Base-by-base conservation (phyloP, 768 basidiomycete species). In the Pleurotus pulmonarius region DNA sequence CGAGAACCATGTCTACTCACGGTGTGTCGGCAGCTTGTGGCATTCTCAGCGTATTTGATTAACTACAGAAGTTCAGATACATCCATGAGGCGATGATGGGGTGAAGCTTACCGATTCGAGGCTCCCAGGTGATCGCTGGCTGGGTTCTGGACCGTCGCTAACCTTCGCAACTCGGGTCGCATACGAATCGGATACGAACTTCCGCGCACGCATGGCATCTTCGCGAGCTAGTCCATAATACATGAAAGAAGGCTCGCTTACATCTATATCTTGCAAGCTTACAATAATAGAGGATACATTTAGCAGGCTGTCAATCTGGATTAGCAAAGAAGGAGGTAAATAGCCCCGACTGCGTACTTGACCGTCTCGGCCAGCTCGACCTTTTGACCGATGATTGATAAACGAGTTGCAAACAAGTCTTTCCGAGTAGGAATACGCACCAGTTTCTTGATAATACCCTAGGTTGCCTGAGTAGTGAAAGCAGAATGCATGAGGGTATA, bases 391-490 rank as follows among this genome's bases (percentile, higher is more conserved):
- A 52, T 16, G 18, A 38, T 46, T 38, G 29, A 6, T 11, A 55
- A 18, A 15, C 41, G 22, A 39, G 16, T 46, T 8, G 26, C 11
- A 22, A n/a, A 8, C 12, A 25, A 41, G 11, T 22, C 11, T 3
- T 3, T 34, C 8, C 9, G 11, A 11, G 4, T 12, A 34, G 29
- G 8, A 20, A 25, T 8, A 58, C 75, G 20, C 61, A 85, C 88
- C 90, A 60, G 90, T 92, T 69, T 93, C 92, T 67, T 93, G 92
- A 67, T 94, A 94, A 67, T 86, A 94, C 0, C 90, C 91, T 90
- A 15, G 40, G 7, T 29, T 11, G 46, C 56, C 40, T 55, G 2
- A 39, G 34, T 47, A 58, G 15, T 39, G 46, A 39, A 16, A 57
- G 16, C 34, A 15, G 38, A 24, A 55, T 41, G 12, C 29, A 58